These are phyloP conservation scores for Pontederia crassipes DNA, from an alignment of 176 grass and related monocot genomes.

Conservation along the genomic window DNA sequence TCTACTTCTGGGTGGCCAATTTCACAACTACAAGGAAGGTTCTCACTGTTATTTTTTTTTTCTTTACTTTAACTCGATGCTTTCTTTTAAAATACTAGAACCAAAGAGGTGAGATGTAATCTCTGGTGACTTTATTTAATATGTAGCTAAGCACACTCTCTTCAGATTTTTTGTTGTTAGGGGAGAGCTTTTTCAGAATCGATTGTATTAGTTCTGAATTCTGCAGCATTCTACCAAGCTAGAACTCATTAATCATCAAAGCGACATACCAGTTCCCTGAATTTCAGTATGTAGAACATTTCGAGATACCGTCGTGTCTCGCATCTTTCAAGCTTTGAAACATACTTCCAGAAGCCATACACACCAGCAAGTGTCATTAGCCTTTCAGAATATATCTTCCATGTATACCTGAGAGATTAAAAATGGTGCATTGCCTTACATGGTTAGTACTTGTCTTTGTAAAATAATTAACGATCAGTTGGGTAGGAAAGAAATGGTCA, in stretches of 20 bases:
- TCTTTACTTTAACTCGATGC: no score
- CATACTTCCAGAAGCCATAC: conserved; percentile 98
- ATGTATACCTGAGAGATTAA: conserved; percentile 56
- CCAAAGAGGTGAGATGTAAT: not conserved
- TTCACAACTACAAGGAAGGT: not conserved
- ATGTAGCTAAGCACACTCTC: no score
- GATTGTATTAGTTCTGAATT: not conserved
- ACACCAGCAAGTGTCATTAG: conserved; percentile 93
- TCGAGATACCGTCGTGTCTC: conserved; percentile 89
- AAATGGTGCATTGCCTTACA: conserved; percentile 1
- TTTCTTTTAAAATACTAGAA: not conserved
- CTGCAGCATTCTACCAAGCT: not conserved
- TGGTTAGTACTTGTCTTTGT: not conserved
- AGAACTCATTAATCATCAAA: not conserved
- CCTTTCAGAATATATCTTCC: conserved; percentile 97
- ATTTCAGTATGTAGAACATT: conserved; percentile 98
- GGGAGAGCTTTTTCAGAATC: conserved; percentile 1
- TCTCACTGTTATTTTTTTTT: no score
- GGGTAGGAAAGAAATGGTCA: conserved; percentile 1
- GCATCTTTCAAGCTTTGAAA: conserved; percentile 88
- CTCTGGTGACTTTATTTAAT: no score
- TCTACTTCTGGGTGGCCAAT: not conserved
- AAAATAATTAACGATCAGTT: not conserved
- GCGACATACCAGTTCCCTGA: conserved; percentile 62
- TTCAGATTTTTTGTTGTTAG: not conserved